Percentiles rank a stretch among this genome's conserved stretches.
phyloP scores from a whole-genome alignment of 352 stramenopile genomes.

The Globisporangium rhizosaccharum region DNA sequence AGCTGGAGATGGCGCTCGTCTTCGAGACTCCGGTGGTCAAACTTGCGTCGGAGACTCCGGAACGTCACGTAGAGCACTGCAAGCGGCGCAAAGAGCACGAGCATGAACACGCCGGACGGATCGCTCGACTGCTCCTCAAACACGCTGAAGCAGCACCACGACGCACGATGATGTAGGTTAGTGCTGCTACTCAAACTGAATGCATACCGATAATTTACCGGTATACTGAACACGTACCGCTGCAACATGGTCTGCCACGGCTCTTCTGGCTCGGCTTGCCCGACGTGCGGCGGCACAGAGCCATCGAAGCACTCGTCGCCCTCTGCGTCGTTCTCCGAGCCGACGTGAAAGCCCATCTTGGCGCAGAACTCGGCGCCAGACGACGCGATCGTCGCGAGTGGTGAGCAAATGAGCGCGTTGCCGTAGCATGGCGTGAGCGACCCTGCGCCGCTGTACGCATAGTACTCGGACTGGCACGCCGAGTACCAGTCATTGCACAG shows the following conservation, averaged over 20 bases:
- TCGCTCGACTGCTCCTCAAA: constrained; percentile 69
- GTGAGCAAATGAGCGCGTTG: constrained; percentile 78
- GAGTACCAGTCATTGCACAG: constrained; percentile 72
- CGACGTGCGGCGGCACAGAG: constrained; percentile 54
- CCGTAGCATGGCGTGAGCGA: constrained; percentile 73
- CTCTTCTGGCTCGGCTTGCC: constrained; percentile 49
- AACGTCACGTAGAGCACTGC: constrained; percentile 45
- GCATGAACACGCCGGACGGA: constrained; percentile 60
- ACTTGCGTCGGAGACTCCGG: constrained; percentile 38
- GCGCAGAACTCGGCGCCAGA: constrained; percentile 61
- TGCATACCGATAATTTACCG: no score
- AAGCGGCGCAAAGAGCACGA: constrained; percentile 52
- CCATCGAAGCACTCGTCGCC: constrained; percentile 80
- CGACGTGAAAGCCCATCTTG: constrained; percentile 80
- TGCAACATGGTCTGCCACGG: constrained; percentile 46
- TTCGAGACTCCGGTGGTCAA: constrained; percentile 21
- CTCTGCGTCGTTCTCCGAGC: constrained; percentile 52
- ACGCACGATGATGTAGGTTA: background rate
- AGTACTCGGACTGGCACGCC: constrained; percentile 71
- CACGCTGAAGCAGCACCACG: constrained; percentile 18
- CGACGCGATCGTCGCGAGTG: constrained; percentile 46
- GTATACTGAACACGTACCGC: constrained; percentile 13
- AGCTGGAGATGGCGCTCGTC: constrained; percentile 52
- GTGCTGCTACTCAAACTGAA: background rate
- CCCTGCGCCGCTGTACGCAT: constrained; percentile 52